phyloP scores from a whole-genome alignment of 495 filamentous ascomycete species.

The Penicillium pancosmium region DNA sequence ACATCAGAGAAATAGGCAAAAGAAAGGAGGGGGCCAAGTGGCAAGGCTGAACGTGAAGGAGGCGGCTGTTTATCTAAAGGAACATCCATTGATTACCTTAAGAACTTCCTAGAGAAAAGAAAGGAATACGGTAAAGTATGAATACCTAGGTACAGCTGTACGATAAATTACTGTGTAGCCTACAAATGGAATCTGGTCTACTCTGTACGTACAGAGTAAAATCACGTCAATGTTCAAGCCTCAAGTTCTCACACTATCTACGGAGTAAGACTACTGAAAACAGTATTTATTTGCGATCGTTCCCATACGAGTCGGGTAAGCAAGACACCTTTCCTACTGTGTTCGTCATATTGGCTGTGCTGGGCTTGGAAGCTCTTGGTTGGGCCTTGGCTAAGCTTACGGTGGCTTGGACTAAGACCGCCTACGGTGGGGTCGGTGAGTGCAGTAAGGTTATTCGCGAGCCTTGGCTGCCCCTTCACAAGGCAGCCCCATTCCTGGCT shows the following conservation, averaged over 20 bases:
- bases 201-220: not conserved
- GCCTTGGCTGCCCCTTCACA: conserved; percentile 26
- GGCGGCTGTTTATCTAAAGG: not conserved
- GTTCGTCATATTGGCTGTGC: conserved; percentile 13
- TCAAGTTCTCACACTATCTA: not conserved
- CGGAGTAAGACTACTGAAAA: conserved; percentile 9
- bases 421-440: conserved; percentile 12
- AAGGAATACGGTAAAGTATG: too few relatives aligned
- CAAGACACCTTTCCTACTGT: not conserved
- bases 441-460: conserved; percentile 26
- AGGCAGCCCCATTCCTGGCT: conserved; percentile 29
- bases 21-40: not conserved
- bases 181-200: not conserved
- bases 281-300: conserved; percentile 6
- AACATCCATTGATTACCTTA: not conserved
- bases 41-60: conserved; percentile 8
- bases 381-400: conserved; percentile 30
- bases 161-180: not conserved
- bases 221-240: not conserved
- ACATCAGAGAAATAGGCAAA: conserved; percentile 1
- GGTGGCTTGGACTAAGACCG: conserved; percentile 23
- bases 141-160: not conserved
- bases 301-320: not conserved
- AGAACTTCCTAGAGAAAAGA: too few relatives aligned
- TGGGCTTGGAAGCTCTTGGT: conserved; percentile 6